Evolutionary conservation across 768 basidiomycete genomes (phyloP).

Genomic region (Termitomyces sp.): DNA sequence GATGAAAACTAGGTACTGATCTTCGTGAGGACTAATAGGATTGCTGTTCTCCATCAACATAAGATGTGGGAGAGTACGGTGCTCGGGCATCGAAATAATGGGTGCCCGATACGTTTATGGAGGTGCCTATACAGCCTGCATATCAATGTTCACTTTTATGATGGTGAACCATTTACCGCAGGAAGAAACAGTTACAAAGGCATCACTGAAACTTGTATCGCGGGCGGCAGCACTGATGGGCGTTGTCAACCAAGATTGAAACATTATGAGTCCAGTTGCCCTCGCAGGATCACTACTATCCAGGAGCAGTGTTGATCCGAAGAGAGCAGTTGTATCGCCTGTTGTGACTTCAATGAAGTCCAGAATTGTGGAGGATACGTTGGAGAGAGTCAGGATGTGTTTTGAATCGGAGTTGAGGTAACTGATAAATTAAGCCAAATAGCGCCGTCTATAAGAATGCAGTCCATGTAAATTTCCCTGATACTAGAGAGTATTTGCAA

Average conservation of each 20-base stretch:
- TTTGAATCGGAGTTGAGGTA: not conserved
- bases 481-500: not conserved
- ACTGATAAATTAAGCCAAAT: not conserved
- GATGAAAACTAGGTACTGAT: conserved; percentile 4
- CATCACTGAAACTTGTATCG: not conserved
- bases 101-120: conserved; percentile 2
- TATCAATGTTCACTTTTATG: not conserved
- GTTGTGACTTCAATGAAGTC: not conserved
- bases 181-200: not conserved
- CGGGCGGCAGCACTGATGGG: not conserved
- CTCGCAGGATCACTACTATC: not conserved
- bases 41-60: not conserved
- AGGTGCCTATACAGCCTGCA: not conserved
- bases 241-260: conserved; percentile 1
- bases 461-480: not conserved
- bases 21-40: not conserved
- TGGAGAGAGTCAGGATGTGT: not conserved
- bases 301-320: conserved; percentile 1
- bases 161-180: not conserved
- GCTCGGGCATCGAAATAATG: not conserved
- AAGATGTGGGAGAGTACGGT: not conserved
- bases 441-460: not conserved
- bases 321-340: not conserved
- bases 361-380: conserved; percentile 1
- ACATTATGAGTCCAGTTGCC: conserved; percentile 1